Percentiles rank a stretch among this genome's conserved stretches.
Conservation (phyloP, 2,329 filamentous ascomycete genomes). For the Thielaviopsis populi region DNA sequence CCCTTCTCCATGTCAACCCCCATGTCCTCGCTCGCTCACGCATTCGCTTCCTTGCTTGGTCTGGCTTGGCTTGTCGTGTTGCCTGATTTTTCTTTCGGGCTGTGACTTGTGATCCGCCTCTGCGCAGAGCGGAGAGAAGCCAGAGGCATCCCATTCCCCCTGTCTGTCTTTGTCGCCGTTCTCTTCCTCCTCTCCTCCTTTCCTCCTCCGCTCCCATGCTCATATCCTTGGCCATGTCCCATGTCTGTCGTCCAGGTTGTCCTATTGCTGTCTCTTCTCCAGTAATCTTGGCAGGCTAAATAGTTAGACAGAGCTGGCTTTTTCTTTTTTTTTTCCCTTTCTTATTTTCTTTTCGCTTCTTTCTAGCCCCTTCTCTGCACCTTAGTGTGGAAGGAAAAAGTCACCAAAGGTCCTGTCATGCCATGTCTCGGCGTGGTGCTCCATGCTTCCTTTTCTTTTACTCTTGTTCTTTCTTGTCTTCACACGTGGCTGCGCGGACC, state of each 20-base stretch:
- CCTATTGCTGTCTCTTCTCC: neutral
- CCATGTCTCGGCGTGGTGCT: neutral
- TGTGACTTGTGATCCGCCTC: neutral
- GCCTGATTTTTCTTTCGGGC: neutral
- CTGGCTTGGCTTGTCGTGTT: neutral
- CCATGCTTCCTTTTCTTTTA: neutral
- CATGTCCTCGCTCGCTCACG: neutral
- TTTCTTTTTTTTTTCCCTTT: neutral
- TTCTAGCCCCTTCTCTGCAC: neutral
- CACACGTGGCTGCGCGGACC: neutral
- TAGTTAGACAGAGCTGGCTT: neutral
- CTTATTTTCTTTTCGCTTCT: neutral
- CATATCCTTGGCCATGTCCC: neutral
- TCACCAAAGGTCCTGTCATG: neutral
- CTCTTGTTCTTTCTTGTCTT: neutral
- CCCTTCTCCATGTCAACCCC: neutral
- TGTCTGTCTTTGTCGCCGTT: neutral
- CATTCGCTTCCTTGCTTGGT: neutral
- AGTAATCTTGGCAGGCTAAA: neutral
- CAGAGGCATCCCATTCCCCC: slow-evolving; percentile 3
- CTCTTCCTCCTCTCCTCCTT: neutral
- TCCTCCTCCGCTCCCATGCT: too few relatives aligned
- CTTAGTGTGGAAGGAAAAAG: neutral
- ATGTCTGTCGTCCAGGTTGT: neutral
- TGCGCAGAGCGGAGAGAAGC: neutral